phyloP scores from a whole-genome alignment of 2,329 filamentous ascomycete genomes.

The Colletotrichum sublineola region DNA sequence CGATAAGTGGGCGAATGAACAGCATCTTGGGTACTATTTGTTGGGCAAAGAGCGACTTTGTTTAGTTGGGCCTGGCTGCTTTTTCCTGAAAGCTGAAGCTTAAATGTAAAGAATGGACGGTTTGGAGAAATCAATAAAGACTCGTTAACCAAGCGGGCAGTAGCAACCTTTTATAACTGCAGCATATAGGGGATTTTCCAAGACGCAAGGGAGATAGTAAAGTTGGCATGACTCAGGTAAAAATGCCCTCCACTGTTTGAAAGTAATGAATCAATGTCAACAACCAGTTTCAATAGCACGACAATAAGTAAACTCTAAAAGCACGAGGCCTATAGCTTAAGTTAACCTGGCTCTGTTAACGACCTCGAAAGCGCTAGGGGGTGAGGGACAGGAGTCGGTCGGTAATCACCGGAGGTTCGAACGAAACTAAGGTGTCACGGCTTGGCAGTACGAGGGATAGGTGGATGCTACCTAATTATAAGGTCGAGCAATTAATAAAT shows the following conservation, averaged over 20 bases:
- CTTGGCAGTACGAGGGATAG: conserved; percentile 1
- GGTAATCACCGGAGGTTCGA: conserved; percentile 12
- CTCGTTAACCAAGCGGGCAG: neutral
- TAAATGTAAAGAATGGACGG: neutral
- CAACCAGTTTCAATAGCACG: neutral
- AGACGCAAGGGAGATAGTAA: neutral
- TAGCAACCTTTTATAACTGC: conserved; percentile 23
- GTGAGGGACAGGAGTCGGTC: conserved; percentile 3
- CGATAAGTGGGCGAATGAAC: conserved; percentile 18
- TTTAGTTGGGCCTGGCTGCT: neutral
- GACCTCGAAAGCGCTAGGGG: neutral
- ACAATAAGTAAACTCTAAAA: conserved; percentile 14
- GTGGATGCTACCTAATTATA: neutral
- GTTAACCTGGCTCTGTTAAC: neutral
- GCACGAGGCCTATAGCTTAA: conserved; percentile 1
- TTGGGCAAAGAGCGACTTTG: conserved; percentile 21
- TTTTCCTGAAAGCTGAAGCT: neutral
- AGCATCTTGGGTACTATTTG: conserved; percentile 19
- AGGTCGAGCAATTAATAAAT: conserved; percentile 17
- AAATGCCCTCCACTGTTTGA: conserved; percentile 8
- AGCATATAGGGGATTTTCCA: neutral
- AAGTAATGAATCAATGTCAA: conserved; percentile 20
- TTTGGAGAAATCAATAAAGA: neutral
- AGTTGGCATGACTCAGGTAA: conserved; percentile 21
- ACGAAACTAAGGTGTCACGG: conserved; percentile 2